Evolutionary conservation across 768 basidiomycete genomes (phyloP).

Genomic region (Hydnomerulius pinastri): DNA sequence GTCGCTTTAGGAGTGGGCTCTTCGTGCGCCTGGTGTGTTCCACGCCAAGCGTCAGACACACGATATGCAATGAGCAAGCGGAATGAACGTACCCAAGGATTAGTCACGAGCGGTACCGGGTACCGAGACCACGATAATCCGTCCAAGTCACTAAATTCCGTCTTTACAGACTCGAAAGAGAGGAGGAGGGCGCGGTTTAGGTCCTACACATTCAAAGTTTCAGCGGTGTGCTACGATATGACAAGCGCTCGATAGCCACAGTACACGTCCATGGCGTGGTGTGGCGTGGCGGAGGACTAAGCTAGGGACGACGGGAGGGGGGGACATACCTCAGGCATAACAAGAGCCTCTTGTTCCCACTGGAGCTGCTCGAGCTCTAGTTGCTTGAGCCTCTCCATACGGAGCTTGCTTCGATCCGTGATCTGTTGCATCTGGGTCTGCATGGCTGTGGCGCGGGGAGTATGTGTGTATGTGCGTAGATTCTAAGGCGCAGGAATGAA

Average conservation of each 20-base stretch:
- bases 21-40: constrained; percentile 18
- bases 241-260: no score
- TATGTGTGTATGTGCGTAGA: background rate
- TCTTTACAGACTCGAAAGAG: constrained; percentile 57
- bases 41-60: background rate
- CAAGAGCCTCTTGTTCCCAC: constrained; percentile 58
- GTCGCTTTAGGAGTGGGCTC: constrained; percentile 32
- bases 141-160: constrained; percentile 63
- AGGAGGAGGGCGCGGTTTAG: constrained; percentile 31
- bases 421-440: constrained; percentile 16
- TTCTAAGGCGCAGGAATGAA: background rate
- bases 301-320: background rate
- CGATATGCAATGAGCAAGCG: no score
- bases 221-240: no score
- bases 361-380: constrained; percentile 53
- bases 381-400: constrained; percentile 47
- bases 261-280: no score
- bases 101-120: constrained; percentile 31
- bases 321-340: constrained; percentile 53
- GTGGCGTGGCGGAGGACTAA: background rate
- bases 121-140: constrained; percentile 53
- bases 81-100: constrained; percentile 29
- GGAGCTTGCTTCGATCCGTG: constrained; percentile 46
- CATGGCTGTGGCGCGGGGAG: background rate
- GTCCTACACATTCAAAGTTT: no score